Percentiles rank a stretch among this genome's conserved stretches.
phyloP scores from a whole-genome alignment of 495 filamentous ascomycete genomes.

The Penicillium goetzii region DNA sequence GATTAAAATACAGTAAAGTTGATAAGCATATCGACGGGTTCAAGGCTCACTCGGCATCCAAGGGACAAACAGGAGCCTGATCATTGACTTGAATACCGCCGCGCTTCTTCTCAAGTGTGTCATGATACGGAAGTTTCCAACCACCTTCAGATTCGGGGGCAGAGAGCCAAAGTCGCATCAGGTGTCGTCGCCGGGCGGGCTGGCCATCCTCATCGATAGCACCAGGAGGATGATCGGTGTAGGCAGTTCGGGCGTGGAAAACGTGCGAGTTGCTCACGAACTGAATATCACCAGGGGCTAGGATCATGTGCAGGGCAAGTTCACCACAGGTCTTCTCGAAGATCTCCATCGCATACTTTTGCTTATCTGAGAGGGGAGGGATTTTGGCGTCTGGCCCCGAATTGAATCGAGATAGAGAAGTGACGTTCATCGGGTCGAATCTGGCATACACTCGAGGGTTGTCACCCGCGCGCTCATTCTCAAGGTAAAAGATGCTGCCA shows the following conservation, averaged over 20 bases:
- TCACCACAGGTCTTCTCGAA: slow-evolving; percentile 66
- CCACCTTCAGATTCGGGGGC: slow-evolving; percentile 77
- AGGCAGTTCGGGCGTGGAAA: slow-evolving; percentile 67
- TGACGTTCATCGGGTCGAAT: slow-evolving; percentile 71
- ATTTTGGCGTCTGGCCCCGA: slow-evolving; percentile 52
- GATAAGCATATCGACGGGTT: not conserved
- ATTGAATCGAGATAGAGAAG: slow-evolving; percentile 63
- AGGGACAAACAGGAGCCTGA: slow-evolving; percentile 59
- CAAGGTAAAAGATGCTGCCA: slow-evolving; percentile 72
- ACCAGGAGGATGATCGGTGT: slow-evolving; percentile 59
- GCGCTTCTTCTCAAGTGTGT: slow-evolving; percentile 73
- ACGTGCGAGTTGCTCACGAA: slow-evolving; percentile 67
- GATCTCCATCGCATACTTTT: slow-evolving; percentile 60
- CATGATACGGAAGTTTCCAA: slow-evolving; percentile 76
- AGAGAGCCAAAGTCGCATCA: slow-evolving; percentile 79
- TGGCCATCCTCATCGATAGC: slow-evolving; percentile 34
- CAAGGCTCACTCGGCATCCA: slow-evolving; percentile 63
- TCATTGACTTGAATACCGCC: slow-evolving; percentile 83
- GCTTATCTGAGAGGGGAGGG: slow-evolving; percentile 62
- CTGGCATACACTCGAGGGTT: slow-evolving; percentile 51
- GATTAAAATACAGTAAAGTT: not conserved
- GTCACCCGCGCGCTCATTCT: slow-evolving; percentile 42
- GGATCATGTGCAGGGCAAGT: slow-evolving; percentile 70
- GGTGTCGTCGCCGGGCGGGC: slow-evolving; percentile 62
- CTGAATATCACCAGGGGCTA: slow-evolving; percentile 75